Evolutionary conservation across 2,329 filamentous ascomycete genomes (phyloP).

Genomic region (Bipolaris oryzae): DNA sequence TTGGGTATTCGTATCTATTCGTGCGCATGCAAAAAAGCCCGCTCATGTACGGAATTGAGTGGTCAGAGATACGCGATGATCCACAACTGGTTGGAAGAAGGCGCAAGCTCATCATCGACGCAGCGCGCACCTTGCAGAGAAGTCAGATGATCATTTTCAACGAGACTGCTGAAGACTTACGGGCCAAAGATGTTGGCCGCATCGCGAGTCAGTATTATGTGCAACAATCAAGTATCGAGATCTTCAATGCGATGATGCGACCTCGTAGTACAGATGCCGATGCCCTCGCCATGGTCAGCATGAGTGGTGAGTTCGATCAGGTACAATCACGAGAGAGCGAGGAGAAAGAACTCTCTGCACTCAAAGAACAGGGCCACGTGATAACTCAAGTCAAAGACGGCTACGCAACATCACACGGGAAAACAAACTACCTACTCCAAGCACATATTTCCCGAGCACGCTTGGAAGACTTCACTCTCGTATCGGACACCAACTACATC

Average conservation of each 20-base stretch:
- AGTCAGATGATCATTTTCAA: constrained; percentile 99
- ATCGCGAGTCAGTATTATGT: constrained; percentile 99
- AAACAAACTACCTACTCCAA: constrained; percentile 95
- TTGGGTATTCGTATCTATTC: constrained; percentile 96
- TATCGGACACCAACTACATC: constrained; percentile 92
- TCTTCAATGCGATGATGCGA: constrained; percentile 96
- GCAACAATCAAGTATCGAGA: constrained; percentile 87
- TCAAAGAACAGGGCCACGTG: constrained; percentile 69
- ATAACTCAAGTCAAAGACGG: constrained; percentile 79
- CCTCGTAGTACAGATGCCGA: constrained; percentile 87
- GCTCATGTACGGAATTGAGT: constrained; percentile 92
- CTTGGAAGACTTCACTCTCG: constrained; percentile 90
- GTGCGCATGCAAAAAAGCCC: constrained; percentile 95
- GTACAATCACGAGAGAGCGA: constrained; percentile 92
- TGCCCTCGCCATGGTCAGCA: constrained; percentile 92
- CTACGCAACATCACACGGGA: constrained; percentile 73
- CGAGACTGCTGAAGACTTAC: constrained; percentile 87
- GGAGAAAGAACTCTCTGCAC: constrained; percentile 78
- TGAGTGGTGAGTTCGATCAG: constrained; percentile 98
- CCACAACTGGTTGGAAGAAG: constrained; percentile 85
- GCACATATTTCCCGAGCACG: constrained; percentile 88
- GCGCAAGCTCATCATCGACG: constrained; percentile 84
- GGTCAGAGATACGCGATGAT: constrained; percentile 87
- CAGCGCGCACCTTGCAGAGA: constrained; percentile 82
- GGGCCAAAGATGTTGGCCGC: constrained; percentile 91